Evolutionary conservation across 2,329 filamentous ascomycete species (phyloP), one percentile per base, ranked within the genome.

Genomic region (Thelonectria discophora): DNA sequence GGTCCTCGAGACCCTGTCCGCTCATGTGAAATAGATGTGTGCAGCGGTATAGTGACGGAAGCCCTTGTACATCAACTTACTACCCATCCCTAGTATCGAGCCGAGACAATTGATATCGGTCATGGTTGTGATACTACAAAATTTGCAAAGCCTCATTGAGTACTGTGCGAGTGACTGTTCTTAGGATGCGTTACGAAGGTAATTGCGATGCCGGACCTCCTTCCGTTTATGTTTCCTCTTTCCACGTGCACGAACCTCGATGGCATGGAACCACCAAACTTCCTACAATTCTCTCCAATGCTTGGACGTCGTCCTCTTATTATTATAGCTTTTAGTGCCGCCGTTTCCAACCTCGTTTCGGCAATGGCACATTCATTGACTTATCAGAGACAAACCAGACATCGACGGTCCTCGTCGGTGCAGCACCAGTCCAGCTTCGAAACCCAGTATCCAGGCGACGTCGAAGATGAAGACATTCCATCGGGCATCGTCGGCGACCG

Each of bases 1-100:
- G 91, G 90, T 94, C 75, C 85, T 95, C 73, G 92, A 95, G 86
- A 91, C 87, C 78, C 86, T 95, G 74, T 89, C 93, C 82, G 88
- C 89, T 73, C 87, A 86, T 73, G 84, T 94, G 77, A 94, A 94
- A 86, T 94, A 93, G 83, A 84, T 75, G 75, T 90, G 82, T 63
- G 63, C 82, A 75, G 74, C 75, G 79, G 77, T 81, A 81, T 75
- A 69, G 73, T 75, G 73, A 74, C 67, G 74, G 70, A 75, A 69
- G 69, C 68, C 70, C 72, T 75, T 80, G 79, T 80, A 80, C 77
- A 80, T 80, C 78, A 78, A 74, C 69, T 71, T 72, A 69, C 72
- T 72, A 73, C 70, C 68, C 69, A 70, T 71, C 64, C 60, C 64
- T 76, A 76, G 74, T 75, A 74, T 70, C 67, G 66, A 73, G 69